Percentiles rank a stretch among this genome's conserved stretches.
Evolutionary conservation across 257 asterid species (phyloP).

Genomic region (Nicotiana noctiflora): DNA sequence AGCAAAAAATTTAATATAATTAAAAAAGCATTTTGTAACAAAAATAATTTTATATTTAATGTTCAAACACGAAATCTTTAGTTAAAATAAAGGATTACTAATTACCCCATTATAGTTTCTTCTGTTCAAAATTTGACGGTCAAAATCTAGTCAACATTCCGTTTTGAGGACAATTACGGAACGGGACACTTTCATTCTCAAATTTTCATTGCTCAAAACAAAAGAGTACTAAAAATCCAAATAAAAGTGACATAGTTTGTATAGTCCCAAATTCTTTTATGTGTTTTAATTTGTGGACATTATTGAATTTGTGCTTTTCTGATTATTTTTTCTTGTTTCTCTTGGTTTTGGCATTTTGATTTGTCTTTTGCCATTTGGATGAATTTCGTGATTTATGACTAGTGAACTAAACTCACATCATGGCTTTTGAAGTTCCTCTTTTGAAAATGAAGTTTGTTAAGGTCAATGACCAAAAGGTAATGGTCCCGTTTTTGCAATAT

Average conservation of each 20-base stretch:
- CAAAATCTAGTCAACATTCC: slow-evolving; percentile 22
- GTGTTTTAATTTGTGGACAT: neutral
- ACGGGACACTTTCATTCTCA: neutral
- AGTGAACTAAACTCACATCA: neutral
- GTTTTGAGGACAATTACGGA: slow-evolving; percentile 11
- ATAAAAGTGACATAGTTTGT: neutral
- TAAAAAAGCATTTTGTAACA: no score
- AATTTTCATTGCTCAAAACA: neutral
- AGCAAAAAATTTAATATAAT: rapidly evolving
- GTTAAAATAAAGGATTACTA: no score
- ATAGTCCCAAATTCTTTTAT: neutral
- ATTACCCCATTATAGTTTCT: rapidly evolving
- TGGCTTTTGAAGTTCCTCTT: neutral
- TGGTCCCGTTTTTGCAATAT: neutral
- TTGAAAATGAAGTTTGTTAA: neutral
- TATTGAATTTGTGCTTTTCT: neutral
- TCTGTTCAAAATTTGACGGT: neutral
- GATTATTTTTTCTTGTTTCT: neutral
- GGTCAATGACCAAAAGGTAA: neutral
- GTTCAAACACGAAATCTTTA: rapidly evolving
- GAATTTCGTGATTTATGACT: slow-evolving; percentile 2
- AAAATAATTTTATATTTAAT: no score
- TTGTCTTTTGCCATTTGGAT: neutral
- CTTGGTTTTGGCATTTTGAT: neutral
- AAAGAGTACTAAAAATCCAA: neutral